Evolutionary conservation across 2,329 filamentous ascomycete genomes (phyloP).

Genomic region (Epicoccum sorghinum): DNA sequence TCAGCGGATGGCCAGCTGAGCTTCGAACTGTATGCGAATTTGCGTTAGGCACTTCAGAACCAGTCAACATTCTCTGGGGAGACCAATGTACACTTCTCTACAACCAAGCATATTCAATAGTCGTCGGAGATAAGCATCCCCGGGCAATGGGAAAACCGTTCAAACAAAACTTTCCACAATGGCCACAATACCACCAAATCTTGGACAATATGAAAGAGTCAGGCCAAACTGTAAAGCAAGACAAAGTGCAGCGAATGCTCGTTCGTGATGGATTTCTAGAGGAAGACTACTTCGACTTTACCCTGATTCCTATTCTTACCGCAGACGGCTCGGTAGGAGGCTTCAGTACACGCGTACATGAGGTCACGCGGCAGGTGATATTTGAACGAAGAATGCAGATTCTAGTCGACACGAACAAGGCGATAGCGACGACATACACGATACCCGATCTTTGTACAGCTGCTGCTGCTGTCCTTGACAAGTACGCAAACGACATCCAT

Average conservation of each 20-base stretch:
- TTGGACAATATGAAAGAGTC: constrained; percentile 69
- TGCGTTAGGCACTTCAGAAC: constrained; percentile 62
- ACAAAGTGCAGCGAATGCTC: constrained; percentile 77
- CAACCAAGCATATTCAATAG: constrained; percentile 66
- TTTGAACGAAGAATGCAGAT: constrained; percentile 79
- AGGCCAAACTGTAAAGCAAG: constrained; percentile 80
- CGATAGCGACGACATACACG: constrained; percentile 5
- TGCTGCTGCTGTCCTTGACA: background rate
- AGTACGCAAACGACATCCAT: constrained; percentile 1
- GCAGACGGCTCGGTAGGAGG: constrained; percentile 74
- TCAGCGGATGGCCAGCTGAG: constrained; percentile 72
- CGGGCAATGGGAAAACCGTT: constrained; percentile 74
- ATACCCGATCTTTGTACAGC: constrained; percentile 2
- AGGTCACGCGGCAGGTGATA: constrained; percentile 78
- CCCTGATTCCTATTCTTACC: constrained; percentile 75
- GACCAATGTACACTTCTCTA: constrained; percentile 69
- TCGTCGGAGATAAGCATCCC: constrained; percentile 79
- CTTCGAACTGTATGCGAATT: constrained; percentile 78
- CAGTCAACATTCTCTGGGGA: constrained; percentile 79
- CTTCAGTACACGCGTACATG: constrained; percentile 77
- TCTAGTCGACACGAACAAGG: constrained; percentile 1
- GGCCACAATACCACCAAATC: constrained; percentile 69
- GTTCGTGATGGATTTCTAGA: constrained; percentile 71
- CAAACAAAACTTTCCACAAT: constrained; percentile 71
- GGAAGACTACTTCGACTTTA: constrained; percentile 83